These are phyloP conservation scores for Hypholoma sublateritium DNA, from an alignment of 768 basidiomycete genomes.

Conservation along the genomic window DNA sequence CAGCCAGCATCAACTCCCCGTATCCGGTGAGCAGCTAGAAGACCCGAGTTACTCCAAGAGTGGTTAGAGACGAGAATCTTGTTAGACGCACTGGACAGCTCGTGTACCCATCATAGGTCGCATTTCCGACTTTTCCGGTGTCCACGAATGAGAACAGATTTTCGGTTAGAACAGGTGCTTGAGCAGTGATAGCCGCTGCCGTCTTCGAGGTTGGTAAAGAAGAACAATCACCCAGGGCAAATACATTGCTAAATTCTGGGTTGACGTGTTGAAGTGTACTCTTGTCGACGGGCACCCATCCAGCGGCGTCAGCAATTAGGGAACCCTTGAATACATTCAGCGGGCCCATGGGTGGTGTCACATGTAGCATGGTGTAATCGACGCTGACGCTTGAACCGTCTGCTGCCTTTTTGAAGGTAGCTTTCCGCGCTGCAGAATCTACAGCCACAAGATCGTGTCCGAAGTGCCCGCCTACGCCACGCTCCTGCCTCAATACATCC, in stretches of 20 bases:
- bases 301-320: constrained; percentile 74
- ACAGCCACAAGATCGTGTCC: constrained; percentile 80
- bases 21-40: constrained; percentile 76
- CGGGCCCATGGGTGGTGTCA: constrained; percentile 90
- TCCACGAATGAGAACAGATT: constrained; percentile 79
- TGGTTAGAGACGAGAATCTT: constrained; percentile 2
- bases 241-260: constrained; percentile 78
- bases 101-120: constrained; percentile 86
- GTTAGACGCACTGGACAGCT: constrained; percentile 71
- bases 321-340: constrained; percentile 76
- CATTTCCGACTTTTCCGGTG: constrained; percentile 66
- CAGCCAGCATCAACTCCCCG: constrained; percentile 81
- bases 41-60: constrained; percentile 6
- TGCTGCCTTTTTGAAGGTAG: constrained; percentile 74
- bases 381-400: constrained; percentile 70
- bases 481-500: constrained; percentile 70
- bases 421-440: constrained; percentile 67
- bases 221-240: constrained; percentile 90
- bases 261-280: constrained; percentile 83
- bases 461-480: constrained; percentile 81
- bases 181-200: constrained; percentile 88
- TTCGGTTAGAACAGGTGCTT: constrained; percentile 88
- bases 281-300: constrained; percentile 89
- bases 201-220: constrained; percentile 95
- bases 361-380: constrained; percentile 84